These are phyloP conservation scores for Wallacemonas sp. DNA, from an alignment of 208 protist genomes.

Conservation along the genomic window DNA sequence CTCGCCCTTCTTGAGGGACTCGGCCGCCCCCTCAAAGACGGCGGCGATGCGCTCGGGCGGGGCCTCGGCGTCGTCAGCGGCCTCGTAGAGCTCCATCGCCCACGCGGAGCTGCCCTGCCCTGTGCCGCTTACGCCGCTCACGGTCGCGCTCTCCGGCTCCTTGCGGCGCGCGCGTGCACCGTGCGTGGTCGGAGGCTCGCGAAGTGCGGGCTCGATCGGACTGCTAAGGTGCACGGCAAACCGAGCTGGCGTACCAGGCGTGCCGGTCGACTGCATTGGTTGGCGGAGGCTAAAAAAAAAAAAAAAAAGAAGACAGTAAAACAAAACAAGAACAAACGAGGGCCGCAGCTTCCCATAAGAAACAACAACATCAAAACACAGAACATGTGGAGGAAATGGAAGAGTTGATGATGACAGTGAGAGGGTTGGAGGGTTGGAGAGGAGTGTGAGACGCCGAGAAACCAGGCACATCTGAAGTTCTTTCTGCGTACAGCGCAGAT, in stretches of 20 bases:
- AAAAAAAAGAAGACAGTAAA: background rate
- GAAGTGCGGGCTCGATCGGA: too few relatives aligned
- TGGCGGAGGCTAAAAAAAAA: too few relatives aligned
- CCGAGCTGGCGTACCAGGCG: background rate
- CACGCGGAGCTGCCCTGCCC: constrained; percentile 12
- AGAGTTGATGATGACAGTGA: too few relatives aligned
- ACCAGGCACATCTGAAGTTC: too few relatives aligned
- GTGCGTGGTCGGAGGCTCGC: too few relatives aligned
- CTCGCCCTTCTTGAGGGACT: background rate
- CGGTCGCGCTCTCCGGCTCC: background rate
- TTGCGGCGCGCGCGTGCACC: background rate
- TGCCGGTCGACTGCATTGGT: background rate
- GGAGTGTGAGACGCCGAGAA: too few relatives aligned
- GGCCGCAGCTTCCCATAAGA: too few relatives aligned
- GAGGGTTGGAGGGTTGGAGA: too few relatives aligned
- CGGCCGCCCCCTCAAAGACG: background rate
- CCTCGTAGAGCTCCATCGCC: constrained; percentile 28
- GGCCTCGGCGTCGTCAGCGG: background rate
- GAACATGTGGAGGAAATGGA: too few relatives aligned
- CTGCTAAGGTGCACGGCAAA: background rate
- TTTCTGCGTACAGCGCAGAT: too few relatives aligned
- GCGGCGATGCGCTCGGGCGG: constrained; percentile 6
- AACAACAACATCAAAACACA: too few relatives aligned
- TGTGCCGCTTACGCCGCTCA: background rate
- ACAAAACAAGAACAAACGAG: background rate